Evolutionary conservation across 768 basidiomycete genomes (phyloP), one percentile per base, ranked within the genome.

Genomic region (Boletales sp.): DNA sequence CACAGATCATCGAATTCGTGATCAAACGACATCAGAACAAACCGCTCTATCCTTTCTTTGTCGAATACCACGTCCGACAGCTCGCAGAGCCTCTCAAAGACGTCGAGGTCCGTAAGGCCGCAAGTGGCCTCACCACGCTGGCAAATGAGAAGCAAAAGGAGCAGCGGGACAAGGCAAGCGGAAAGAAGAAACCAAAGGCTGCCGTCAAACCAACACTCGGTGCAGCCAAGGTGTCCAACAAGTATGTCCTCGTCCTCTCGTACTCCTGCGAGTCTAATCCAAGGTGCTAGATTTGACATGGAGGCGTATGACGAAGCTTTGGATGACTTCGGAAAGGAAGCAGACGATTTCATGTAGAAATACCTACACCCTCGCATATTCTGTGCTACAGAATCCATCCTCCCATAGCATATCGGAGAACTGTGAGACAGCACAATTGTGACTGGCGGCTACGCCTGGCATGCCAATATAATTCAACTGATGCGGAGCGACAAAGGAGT

Each of bases 121-220:
- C 92, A 0, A 87, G 83, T 43, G 83, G 76, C 4, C 72, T 99
- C 47, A 91, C 90, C 14, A 86, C 89, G 3, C 75, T 98, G 7
- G 88, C 93, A 43, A 97, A 95, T 62, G 92, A 94, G 74, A 99
- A 98, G 73, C 90, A 94, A 72, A 90, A 83, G 70, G 91, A 91
- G 64, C 84, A 87, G 59, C 79, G 86, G 55, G 91, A 94, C 32
- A 90, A 87, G 67, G 76, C 83, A 2, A 85, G 82, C 52, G 91
- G 92, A 29, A 97, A 94, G 81, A 95, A 93, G 75, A 94, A 94
- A 73, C 71, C 77, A 40, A 88, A 89, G 71, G 69, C 75, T 8
- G 68, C 78, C 0, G 67, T 75, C 15, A 97, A 90, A 66, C 94
- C 94, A 19, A 79, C 68, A 5, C 69, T 97, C 32, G 93, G 90